Base-by-base conservation (phyloP, 2,329 filamentous ascomycete species). In the Alternaria consortialis region DNA sequence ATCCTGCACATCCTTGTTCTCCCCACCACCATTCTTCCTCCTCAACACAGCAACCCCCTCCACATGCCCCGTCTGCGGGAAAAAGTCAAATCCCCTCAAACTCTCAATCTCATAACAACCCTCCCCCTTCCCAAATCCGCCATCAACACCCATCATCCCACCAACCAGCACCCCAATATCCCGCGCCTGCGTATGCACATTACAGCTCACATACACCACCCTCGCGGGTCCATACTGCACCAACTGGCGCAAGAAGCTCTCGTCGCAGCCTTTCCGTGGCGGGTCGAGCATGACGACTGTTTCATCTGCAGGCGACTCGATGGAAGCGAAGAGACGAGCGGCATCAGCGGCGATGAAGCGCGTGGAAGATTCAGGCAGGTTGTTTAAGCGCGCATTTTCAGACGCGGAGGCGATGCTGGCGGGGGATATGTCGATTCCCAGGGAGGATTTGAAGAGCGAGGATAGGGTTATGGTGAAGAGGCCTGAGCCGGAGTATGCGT, bases 391-490 rank as follows among this genome's bases (percentile, higher is more conserved):
- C 13, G 94, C 95, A 79, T 99, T 99, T 60, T 85, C 82, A 51
- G 88, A 87, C 3, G 95, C 95, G 48, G 86, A 94, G 40, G 83
- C 81, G 79, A 99, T 97, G 31, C 90, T 93, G 66, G 89, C 85
- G 27, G 86, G 83, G 47, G 92, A 89, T 65, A 99, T 93, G 81
- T 99, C 95, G 79, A 99, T 96, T 68, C 95, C 95, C 29, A 93
- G 89, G 64, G 89, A 92, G 64, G 90, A 89, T 51, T 80, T 81
- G 84, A 98, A 97, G 40, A 95, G 85, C 1, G 89, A 86, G 1
- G 94, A 92, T 12, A 98, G 89, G 5, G 93, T 95, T 77, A 99
- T 93, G 58, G 94, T 97, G 86, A 99, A 99, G 75, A 99, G 91
- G 44, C 95, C 95, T 0, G 92, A 97, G 77, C 95, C 95, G 13